A percentile compares a stretch with the other conserved stretches of the same genome.
Evolutionary conservation across 2,329 filamentous ascomycete species (phyloP).

Genomic region (Sporothrix brasiliensis): DNA sequence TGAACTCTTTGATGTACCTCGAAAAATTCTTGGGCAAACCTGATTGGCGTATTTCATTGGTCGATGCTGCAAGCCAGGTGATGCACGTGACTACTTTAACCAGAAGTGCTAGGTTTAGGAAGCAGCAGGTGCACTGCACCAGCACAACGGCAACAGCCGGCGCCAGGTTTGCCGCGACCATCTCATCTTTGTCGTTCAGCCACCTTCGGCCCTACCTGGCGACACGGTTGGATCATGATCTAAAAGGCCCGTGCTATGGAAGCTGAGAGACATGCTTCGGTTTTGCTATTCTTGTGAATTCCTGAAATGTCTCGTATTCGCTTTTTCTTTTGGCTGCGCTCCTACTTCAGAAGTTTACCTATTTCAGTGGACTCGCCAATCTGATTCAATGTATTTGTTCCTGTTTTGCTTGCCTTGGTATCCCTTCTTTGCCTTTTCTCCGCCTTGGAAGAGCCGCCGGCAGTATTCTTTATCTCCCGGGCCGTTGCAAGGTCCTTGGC

Average conservation of each 20-base stretch:
- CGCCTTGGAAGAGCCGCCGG: neutral
- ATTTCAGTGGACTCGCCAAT: neutral
- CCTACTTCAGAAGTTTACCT: neutral
- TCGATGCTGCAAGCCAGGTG: too few relatives aligned
- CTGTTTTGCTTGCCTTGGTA: neutral
- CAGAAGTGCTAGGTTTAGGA: neutral
- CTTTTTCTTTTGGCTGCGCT: too few relatives aligned
- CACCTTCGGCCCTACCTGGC: neutral
- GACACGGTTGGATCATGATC: too few relatives aligned
- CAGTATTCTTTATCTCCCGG: neutral
- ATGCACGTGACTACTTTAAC: conserved; percentile 14
- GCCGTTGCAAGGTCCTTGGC: conserved; percentile 17
- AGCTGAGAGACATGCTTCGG: too few relatives aligned
- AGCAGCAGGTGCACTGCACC: neutral
- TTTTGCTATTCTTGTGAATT: too few relatives aligned
- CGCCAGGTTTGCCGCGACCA: neutral
- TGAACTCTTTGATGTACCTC: neutral
- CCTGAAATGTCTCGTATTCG: too few relatives aligned
- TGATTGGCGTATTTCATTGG: conserved; percentile 26
- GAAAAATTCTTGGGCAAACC: conserved; percentile 21
- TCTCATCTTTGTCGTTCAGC: conserved; percentile 13
- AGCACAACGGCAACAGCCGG: conserved; percentile 6
- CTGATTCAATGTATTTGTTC: neutral
- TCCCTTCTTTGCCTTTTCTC: neutral
- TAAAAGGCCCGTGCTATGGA: too few relatives aligned